phyloP scores from a whole-genome alignment of 257 asterid genomes.

The Lithospermum erythrorhizon region DNA sequence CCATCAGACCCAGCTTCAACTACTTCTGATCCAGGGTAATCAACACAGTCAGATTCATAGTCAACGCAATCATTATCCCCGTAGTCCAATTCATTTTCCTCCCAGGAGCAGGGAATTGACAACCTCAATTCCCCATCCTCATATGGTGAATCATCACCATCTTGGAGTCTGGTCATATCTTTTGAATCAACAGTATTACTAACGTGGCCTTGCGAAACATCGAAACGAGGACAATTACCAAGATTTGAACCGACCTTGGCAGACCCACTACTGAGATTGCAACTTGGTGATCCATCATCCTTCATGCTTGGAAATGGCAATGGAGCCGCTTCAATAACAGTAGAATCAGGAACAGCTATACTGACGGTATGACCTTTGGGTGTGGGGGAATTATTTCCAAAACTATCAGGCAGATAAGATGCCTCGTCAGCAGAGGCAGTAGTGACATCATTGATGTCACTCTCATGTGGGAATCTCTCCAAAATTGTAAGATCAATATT shows the following conservation, averaged over 20 bases:
- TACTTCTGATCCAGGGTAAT: constrained; percentile 34
- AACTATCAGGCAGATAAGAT: constrained; percentile 28
- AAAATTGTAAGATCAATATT: constrained; percentile 6
- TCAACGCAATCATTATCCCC: constrained; percentile 49
- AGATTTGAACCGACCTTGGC: constrained; percentile 18
- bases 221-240: constrained; percentile 28
- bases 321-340: constrained; percentile 11
- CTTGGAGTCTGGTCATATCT: constrained; percentile 22
- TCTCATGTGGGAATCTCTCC: constrained; percentile 8
- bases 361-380: constrained; percentile 20
- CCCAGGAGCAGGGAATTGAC: constrained; percentile 44
- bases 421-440: constrained; percentile 14
- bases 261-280: constrained; percentile 16
- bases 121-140: constrained; percentile 91
- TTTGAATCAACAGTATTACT: constrained; percentile 20
- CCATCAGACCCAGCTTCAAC: constrained; percentile 55
- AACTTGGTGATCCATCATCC: constrained; percentile 23
- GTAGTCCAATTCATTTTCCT: constrained; percentile 41
- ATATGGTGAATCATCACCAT: constrained; percentile 72
- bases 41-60: constrained; percentile 57
- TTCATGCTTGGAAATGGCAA: constrained; percentile 28
- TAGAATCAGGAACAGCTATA: constrained; percentile 17
- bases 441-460: constrained; percentile 8
- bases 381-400: constrained; percentile 13
- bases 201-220: constrained; percentile 28